Conservation (phyloP, 2,329 filamentous ascomycete species). For the Fusarium sp. region DNA sequence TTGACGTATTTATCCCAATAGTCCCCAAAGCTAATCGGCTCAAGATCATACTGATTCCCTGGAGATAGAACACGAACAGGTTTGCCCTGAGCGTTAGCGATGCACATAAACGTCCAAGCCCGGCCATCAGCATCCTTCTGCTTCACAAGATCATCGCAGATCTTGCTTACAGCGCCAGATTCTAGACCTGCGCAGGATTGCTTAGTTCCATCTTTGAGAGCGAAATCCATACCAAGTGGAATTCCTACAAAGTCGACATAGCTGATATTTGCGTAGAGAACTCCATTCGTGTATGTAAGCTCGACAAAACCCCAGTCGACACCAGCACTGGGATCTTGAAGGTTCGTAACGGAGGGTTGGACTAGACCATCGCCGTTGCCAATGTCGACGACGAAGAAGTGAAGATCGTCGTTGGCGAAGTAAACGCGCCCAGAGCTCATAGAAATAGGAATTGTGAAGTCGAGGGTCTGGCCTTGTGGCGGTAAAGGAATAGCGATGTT, state of each 20-base stretch:
- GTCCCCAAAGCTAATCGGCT: slow-evolving; percentile 50
- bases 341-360: slow-evolving; percentile 59
- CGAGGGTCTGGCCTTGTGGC: slow-evolving; percentile 50
- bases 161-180: slow-evolving; percentile 48
- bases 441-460: slow-evolving; percentile 54
- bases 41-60: slow-evolving; percentile 52
- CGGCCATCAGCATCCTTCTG: slow-evolving; percentile 54
- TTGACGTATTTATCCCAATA: slow-evolving; percentile 61
- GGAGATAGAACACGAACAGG: slow-evolving; percentile 59
- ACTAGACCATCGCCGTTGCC: slow-evolving; percentile 54
- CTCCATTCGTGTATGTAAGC: slow-evolving; percentile 55
- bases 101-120: slow-evolving; percentile 59
- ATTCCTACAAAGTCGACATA: slow-evolving; percentile 65
- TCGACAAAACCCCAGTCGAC: slow-evolving; percentile 64
- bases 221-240: slow-evolving; percentile 61
- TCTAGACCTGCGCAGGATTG: slow-evolving; percentile 56
- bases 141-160: slow-evolving; percentile 55
- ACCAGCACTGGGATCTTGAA: slow-evolving; percentile 55
- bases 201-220: slow-evolving; percentile 47
- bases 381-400: slow-evolving; percentile 55
- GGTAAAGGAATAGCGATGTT: slow-evolving; percentile 58
- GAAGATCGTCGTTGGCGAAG: slow-evolving; percentile 56
- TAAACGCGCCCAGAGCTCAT: slow-evolving; percentile 58
- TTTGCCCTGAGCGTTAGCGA: slow-evolving; percentile 49
- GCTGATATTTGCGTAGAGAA: slow-evolving; percentile 60